These are phyloP conservation scores for Paracorniculantispora psalliotae DNA, from an alignment of 2,329 filamentous ascomycete genomes.

Conservation along the genomic window DNA sequence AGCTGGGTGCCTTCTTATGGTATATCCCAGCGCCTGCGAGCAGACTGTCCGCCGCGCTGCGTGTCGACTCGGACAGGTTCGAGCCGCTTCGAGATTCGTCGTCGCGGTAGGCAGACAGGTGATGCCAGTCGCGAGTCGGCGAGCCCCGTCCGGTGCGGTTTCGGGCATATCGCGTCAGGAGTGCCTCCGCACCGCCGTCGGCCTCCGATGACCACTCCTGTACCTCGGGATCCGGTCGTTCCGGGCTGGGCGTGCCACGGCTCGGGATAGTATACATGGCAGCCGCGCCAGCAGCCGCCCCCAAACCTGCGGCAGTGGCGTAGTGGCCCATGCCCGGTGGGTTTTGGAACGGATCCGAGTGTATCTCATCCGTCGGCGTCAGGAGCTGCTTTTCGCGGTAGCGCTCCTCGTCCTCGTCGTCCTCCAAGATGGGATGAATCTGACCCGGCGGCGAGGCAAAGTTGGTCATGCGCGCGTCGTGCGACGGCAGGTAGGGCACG, in stretches of 20 bases:
- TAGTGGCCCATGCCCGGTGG: constrained; percentile 24
- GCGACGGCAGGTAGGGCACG: constrained; percentile 20
- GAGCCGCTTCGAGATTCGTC: constrained; percentile 52
- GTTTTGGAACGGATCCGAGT: constrained; percentile 48
- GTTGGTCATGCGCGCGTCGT: constrained; percentile 24
- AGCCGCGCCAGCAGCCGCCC: neutral
- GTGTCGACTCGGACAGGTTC: constrained; percentile 51
- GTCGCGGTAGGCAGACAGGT: constrained; percentile 31
- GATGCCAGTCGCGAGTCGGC: constrained; percentile 34
- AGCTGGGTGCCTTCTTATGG: constrained; percentile 35
- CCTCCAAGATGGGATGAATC: constrained; percentile 57
- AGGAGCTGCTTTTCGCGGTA: constrained; percentile 25
- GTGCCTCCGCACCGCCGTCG: constrained; percentile 45
- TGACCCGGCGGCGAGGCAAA: constrained; percentile 31
- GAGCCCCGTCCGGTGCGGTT: constrained; percentile 31
- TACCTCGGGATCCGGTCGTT: constrained; percentile 48
- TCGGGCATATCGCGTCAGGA: constrained; percentile 42
- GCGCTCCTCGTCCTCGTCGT: constrained; percentile 46
- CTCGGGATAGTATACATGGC: constrained; percentile 21
- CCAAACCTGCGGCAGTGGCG: constrained; percentile 17
- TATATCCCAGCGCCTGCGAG: constrained; percentile 33
- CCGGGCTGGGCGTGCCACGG: constrained; percentile 37
- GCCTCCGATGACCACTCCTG: constrained; percentile 55
- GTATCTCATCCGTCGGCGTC: constrained; percentile 33
- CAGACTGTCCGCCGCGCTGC: constrained; percentile 39